These are phyloP conservation scores for Seminavis robusta DNA, from an alignment of 108 stramenopile genomes.

Conservation along the genomic window DNA sequence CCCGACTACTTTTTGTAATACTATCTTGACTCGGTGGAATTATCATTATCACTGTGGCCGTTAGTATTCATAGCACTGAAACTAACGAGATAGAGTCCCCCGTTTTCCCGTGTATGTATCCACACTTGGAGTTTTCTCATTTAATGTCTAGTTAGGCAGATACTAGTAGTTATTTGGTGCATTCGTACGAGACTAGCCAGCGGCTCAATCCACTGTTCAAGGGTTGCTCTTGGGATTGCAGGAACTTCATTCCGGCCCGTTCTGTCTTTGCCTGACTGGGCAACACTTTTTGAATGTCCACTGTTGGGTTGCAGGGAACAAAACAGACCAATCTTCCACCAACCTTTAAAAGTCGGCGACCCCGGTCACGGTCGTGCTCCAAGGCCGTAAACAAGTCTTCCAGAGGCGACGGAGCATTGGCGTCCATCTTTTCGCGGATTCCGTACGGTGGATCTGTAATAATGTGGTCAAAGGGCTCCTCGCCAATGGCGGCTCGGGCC, in stretches of 20 bases:
- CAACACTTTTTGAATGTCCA: slow-evolving; percentile 31
- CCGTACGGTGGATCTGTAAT: slow-evolving; percentile 82
- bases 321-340: slow-evolving; percentile 69
- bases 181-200: slow-evolving; percentile 62
- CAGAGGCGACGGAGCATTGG: slow-evolving; percentile 35
- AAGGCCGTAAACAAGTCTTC: slow-evolving; percentile 54
- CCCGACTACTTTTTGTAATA: slow-evolving; percentile 79
- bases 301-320: slow-evolving; percentile 46
- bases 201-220: slow-evolving; percentile 66
- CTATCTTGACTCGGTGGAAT: no score
- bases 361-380: slow-evolving; percentile 35
- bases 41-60: no score
- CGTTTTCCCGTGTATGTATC: no score
- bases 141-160: no score
- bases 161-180: slow-evolving; percentile 24
- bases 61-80: no score
- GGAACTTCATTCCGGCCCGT: slow-evolving; percentile 48
- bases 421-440: slow-evolving; percentile 49
- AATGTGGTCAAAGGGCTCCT: slow-evolving; percentile 66
- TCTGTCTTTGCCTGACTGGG: slow-evolving; percentile 27
- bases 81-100: no score
- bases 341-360: slow-evolving; percentile 39
- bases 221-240: slow-evolving; percentile 45
- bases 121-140: no score
- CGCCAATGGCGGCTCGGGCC: slow-evolving; percentile 26